phyloP scores from a whole-genome alignment of 225 moss, liverwort and hornwort species.

The Lunularia cruciata region DNA sequence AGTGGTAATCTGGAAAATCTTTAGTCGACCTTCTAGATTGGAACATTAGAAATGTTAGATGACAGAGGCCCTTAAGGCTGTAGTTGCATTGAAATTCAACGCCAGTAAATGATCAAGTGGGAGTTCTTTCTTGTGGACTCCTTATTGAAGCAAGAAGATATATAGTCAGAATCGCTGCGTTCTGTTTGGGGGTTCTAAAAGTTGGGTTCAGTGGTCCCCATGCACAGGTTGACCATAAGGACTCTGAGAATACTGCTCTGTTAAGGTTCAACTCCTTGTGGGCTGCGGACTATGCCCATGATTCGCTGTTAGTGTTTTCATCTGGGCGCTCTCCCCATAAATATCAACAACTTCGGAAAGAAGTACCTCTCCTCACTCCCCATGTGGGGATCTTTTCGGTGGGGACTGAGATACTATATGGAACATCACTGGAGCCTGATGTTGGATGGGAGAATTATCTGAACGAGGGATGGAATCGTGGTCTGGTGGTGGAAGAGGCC shows the following conservation, averaged over 20 bases:
- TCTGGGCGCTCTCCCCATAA: slow-evolving; percentile 58
- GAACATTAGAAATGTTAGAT: too few relatives aligned
- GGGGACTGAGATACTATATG: slow-evolving; percentile 67
- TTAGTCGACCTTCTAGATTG: too few relatives aligned
- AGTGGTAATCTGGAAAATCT: too few relatives aligned
- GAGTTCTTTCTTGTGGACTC: too few relatives aligned
- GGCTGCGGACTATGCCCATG: slow-evolving; percentile 64
- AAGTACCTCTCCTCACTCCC: slow-evolving; percentile 65
- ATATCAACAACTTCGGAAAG: slow-evolving; percentile 53
- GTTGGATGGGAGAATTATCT: slow-evolving; percentile 55
- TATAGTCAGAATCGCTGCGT: background rate
- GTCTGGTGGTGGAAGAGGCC: slow-evolving; percentile 61
- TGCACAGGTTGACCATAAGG: slow-evolving; percentile 61
- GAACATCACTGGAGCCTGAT: slow-evolving; percentile 59
- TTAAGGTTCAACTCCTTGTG: slow-evolving; percentile 64
- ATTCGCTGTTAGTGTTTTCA: slow-evolving; percentile 63
- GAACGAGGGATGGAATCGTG: slow-evolving; percentile 62
- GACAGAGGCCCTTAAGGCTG: too few relatives aligned
- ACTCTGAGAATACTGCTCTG: slow-evolving; percentile 44
- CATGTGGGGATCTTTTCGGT: slow-evolving; percentile 58
- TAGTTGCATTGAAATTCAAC: too few relatives aligned
- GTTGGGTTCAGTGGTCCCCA: too few relatives aligned
- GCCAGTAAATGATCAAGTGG: too few relatives aligned
- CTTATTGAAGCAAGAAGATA: too few relatives aligned
- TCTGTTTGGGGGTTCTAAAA: background rate